These are phyloP conservation scores for Dendrobium officinale DNA, from an alignment of 106 monocot species.

Conservation along the genomic window DNA sequence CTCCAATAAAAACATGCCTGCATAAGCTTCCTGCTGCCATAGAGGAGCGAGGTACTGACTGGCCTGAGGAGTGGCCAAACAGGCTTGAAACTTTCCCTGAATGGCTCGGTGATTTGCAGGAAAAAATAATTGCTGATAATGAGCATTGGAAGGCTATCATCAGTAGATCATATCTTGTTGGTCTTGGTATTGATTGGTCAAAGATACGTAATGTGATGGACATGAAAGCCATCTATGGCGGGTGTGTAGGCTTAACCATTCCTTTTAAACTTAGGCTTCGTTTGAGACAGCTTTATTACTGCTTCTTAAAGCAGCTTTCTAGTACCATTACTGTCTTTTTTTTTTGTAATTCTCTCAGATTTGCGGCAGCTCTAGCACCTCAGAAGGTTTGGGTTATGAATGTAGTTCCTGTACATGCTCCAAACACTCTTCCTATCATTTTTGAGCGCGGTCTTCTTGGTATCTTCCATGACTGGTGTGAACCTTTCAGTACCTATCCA, in stretches of 20 bases:
- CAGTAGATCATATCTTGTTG: conserved; percentile 72
- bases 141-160: conserved; percentile 75
- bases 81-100: conserved; percentile 83
- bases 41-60: conserved; percentile 77
- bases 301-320: too few relatives aligned
- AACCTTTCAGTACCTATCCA: conserved; percentile 88
- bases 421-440: conserved; percentile 88
- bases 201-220: conserved; percentile 78
- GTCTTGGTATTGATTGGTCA: conserved; percentile 91
- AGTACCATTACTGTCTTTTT: too few relatives aligned
- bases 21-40: conserved; percentile 69
- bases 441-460: conserved; percentile 92
- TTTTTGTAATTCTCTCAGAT: conserved; percentile 26
- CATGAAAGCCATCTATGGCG: conserved; percentile 89
- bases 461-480: conserved; percentile 96
- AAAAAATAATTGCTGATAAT: conserved; percentile 51
- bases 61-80: conserved; percentile 98
- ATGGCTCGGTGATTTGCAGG: conserved; percentile 66
- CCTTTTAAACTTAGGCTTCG: background rate
- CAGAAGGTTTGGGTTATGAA: conserved; percentile 97
- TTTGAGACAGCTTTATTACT: too few relatives aligned
- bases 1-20: conserved; percentile 54
- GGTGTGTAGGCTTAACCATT: conserved; percentile 24
- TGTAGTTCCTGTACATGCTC: conserved; percentile 80
- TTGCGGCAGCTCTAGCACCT: conserved; percentile 72